phyloP scores from a whole-genome alignment of 495 filamentous ascomycete genomes.

The Daldinia concentrica region DNA sequence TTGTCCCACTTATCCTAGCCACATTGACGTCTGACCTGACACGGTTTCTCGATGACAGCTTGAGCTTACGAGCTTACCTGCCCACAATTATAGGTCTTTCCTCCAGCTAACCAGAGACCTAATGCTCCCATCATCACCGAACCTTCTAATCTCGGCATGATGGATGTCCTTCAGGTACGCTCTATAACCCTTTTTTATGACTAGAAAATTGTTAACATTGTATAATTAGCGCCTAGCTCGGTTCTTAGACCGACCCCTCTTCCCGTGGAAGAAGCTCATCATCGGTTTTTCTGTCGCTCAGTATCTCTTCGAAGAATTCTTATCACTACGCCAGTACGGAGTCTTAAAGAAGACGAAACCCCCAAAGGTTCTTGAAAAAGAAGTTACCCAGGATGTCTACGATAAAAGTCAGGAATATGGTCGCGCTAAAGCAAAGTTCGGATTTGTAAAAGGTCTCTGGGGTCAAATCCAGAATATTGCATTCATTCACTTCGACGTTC shows the following conservation, averaged over 20 bases:
- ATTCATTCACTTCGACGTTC: slow-evolving; percentile 88
- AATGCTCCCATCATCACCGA: slow-evolving; percentile 30
- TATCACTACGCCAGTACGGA: slow-evolving; percentile 86
- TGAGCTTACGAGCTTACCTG: slow-evolving; percentile 13
- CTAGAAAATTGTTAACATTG: slow-evolving; percentile 4
- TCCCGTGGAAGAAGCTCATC: slow-evolving; percentile 97
- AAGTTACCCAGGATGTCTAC: slow-evolving; percentile 88
- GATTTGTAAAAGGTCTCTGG: slow-evolving; percentile 80
- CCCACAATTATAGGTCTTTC: slow-evolving; percentile 9
- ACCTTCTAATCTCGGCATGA: slow-evolving; percentile 23
- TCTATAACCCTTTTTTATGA: not conserved
- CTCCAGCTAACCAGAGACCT: slow-evolving; percentile 23
- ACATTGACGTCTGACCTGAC: slow-evolving; percentile 39
- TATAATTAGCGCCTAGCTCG: slow-evolving; percentile 77
- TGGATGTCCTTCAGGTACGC: slow-evolving; percentile 59
- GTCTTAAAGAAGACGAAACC: slow-evolving; percentile 80
- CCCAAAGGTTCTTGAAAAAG: slow-evolving; percentile 83
- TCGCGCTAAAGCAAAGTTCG: slow-evolving; percentile 91
- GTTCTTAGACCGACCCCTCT: slow-evolving; percentile 86
- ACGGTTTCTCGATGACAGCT: slow-evolving; percentile 37
- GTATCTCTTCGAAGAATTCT: slow-evolving; percentile 84
- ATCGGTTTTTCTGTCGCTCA: slow-evolving; percentile 91
- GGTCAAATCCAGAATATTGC: slow-evolving; percentile 84
- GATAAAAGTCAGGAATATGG: slow-evolving; percentile 98
- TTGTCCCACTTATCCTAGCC: slow-evolving; percentile 27